A percentile compares a stretch with the other conserved stretches of the same genome.
Evolutionary conservation across 805 yeast species (phyloP).

Genomic region (Yamadazyma sp.): DNA sequence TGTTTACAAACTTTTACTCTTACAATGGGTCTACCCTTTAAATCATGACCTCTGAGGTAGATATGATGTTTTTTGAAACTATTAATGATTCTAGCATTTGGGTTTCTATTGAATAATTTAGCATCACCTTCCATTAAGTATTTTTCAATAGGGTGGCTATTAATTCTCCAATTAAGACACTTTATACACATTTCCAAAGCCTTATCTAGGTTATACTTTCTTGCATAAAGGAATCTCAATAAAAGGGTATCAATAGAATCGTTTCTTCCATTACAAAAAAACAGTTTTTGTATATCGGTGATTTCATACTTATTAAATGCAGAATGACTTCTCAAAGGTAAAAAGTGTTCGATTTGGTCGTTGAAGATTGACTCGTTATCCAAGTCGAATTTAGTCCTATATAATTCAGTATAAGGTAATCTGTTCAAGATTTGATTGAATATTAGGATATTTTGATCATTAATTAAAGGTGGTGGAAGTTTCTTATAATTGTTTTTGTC

Average conservation of each 20-base stretch:
- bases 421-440: conserved; percentile 3
- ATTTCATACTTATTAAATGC: conserved; percentile 2
- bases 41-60: conserved; percentile 68
- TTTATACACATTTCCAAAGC: conserved; percentile 64
- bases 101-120: conserved; percentile 40
- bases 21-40: conserved; percentile 70
- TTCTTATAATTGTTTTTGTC: conserved; percentile 3
- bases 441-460: conserved; percentile 5
- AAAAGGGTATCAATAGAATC: conserved; percentile 78
- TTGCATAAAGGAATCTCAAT: conserved; percentile 73
- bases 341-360: conserved; percentile 6
- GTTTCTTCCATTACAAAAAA: conserved; percentile 37
- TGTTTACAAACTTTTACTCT: conserved; percentile 76
- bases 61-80: conserved; percentile 67
- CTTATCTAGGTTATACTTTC: conserved; percentile 74
- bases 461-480: conserved; percentile 5
- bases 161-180: conserved; percentile 70
- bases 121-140: conserved; percentile 68
- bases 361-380: not conserved
- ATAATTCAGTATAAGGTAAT: conserved; percentile 1
- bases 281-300: conserved; percentile 3
- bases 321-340: conserved; percentile 5
- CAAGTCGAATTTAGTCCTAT: not conserved
- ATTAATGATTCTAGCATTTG: conserved; percentile 39
- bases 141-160: conserved; percentile 57